These are phyloP conservation scores for Orbilia brochopaga DNA, from an alignment of 2,329 filamentous ascomycete species.

Conservation along the genomic window DNA sequence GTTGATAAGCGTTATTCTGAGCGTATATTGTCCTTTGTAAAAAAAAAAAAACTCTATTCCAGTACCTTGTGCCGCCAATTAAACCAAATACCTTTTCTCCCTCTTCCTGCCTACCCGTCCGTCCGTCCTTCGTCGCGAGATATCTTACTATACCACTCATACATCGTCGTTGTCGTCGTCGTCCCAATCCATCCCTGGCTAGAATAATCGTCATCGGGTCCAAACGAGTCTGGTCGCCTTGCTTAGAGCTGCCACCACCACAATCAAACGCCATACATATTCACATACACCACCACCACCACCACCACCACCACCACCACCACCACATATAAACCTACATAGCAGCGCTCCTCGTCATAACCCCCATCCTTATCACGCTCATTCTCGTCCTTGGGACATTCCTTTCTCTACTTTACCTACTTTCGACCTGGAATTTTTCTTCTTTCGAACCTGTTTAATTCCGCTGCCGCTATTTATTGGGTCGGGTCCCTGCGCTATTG, in stretches of 20 bases:
- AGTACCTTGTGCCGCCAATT: not conserved
- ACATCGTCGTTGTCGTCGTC: not conserved
- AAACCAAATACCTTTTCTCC: conserved; percentile 1
- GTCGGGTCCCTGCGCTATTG: conserved; percentile 47
- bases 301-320: not conserved
- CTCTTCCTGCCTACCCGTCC: not conserved
- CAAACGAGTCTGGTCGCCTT: no score
- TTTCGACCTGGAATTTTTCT: not conserved
- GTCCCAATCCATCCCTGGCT: not conserved
- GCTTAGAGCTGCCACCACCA: no score
- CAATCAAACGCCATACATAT: no score
- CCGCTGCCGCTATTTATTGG: conserved; percentile 10
- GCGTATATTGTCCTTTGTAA: conserved; percentile 34
- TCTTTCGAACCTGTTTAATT: conserved; percentile 6
- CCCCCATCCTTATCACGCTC: not conserved
- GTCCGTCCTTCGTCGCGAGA: not conserved
- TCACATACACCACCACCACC: not conserved
- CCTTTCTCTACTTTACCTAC: conserved; percentile 13
- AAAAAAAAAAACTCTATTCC: no score
- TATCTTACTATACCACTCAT: not conserved
- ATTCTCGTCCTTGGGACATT: not conserved
- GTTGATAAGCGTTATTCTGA: conserved; percentile 48
- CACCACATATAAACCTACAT: not conserved
- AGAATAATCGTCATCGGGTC: no score
- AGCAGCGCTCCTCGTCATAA: not conserved